Percentiles rank a stretch among this genome's conserved stretches.
phyloP scores from a whole-genome alignment of 1,284 basidiomycete genomes.

The Ceratobasidium sp. region DNA sequence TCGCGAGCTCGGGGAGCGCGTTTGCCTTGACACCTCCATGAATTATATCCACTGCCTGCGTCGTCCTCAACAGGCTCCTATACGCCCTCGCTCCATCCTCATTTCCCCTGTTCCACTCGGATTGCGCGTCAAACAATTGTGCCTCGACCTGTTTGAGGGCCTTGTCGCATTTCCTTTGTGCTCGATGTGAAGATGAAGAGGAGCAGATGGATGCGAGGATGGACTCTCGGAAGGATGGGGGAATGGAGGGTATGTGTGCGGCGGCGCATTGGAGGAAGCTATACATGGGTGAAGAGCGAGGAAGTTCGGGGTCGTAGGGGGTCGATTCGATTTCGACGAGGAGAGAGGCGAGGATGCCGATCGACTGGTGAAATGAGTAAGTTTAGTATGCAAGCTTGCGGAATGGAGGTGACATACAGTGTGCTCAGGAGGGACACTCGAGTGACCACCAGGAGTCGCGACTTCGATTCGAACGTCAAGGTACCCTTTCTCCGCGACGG shows the following conservation, averaged over 20 bases:
- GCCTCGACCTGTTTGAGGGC: conserved; percentile 60
- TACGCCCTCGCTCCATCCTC: conserved; percentile 48
- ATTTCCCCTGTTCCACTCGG: conserved; percentile 39
- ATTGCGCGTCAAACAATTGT: conserved; percentile 57
- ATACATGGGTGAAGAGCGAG: conserved; percentile 59
- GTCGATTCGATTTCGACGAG: conserved; percentile 66
- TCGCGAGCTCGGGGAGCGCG: conserved; percentile 67
- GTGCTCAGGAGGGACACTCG: conserved; percentile 49
- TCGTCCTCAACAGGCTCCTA: conserved; percentile 66
- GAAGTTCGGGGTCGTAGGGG: conserved; percentile 58
- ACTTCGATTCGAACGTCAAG: conserved; percentile 50
- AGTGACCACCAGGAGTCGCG: conserved; percentile 51
- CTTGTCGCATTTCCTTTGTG: conserved; percentile 54
- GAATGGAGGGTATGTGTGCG: conserved; percentile 62
- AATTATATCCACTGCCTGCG: conserved; percentile 75
- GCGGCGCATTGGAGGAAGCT: conserved; percentile 58
- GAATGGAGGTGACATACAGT: conserved; percentile 22
- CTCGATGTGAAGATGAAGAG: conserved; percentile 9
- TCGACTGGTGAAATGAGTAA: conserved; percentile 51
- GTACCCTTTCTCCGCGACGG: conserved; percentile 60
- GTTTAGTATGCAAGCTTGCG: not conserved
- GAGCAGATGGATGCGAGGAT: conserved; percentile 28
- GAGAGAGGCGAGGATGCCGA: conserved; percentile 69
- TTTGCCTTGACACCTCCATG: conserved; percentile 75
- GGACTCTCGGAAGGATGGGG: conserved; percentile 56